These are phyloP conservation scores for Lachnellula suecica DNA, from an alignment of 2,329 filamentous ascomycete genomes.

Conservation along the genomic window DNA sequence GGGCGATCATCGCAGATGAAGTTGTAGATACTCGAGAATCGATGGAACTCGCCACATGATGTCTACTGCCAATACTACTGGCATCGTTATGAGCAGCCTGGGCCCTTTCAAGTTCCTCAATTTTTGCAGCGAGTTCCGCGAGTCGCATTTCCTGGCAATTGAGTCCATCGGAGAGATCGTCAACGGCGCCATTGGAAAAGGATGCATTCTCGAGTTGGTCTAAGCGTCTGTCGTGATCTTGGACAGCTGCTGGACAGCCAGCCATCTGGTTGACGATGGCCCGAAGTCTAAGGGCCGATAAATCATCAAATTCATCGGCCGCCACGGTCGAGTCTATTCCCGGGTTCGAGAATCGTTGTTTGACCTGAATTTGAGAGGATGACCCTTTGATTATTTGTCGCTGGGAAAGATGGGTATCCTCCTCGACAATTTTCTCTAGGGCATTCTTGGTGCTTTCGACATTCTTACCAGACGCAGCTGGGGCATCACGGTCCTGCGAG, in stretches of 20 bases:
- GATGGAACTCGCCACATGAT: conserved; percentile 27
- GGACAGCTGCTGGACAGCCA: conserved; percentile 24
- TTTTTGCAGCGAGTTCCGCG: conserved; percentile 64
- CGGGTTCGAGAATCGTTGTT: conserved; percentile 18
- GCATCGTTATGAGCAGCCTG: conserved; percentile 43
- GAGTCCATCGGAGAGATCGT: conserved; percentile 67
- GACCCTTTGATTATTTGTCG: conserved; percentile 10
- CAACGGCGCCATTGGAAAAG: conserved; percentile 64
- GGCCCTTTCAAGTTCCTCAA: conserved; percentile 58
- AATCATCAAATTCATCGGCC: conserved; percentile 10
- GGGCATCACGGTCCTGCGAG: conserved; percentile 20
- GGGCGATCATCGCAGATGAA: conserved; percentile 36
- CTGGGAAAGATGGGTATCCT: conserved; percentile 6
- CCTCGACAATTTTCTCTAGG: conserved; percentile 21
- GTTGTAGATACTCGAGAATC: conserved; percentile 34
- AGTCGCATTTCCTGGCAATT: conserved; percentile 67
- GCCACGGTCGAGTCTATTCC: conserved; percentile 4
- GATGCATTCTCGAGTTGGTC: conserved; percentile 69
- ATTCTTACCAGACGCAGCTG: conserved; percentile 16
- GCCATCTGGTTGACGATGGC: conserved; percentile 22
- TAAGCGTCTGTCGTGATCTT: conserved; percentile 59
- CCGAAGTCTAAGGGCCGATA: conserved; percentile 22
- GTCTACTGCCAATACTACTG: conserved; percentile 24
- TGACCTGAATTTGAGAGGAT: conserved; percentile 15
- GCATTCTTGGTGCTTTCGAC: conserved; percentile 14